Conservation (phyloP, 768 basidiomycete species). For the Leccinum uliginosum region DNA sequence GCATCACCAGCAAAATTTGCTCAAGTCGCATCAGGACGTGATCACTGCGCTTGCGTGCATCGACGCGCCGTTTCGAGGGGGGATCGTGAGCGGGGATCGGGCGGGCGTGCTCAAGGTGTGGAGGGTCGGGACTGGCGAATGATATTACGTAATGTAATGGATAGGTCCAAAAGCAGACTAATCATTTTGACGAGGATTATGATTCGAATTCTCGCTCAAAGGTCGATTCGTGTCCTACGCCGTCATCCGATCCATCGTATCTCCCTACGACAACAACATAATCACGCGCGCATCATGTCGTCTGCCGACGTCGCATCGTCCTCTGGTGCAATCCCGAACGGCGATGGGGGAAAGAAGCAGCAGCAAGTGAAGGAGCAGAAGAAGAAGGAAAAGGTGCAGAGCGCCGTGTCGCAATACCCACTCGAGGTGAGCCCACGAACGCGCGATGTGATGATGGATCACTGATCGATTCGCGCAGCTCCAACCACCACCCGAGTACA, state of each 20-base stretch:
- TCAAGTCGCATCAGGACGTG: slow-evolving; percentile 87
- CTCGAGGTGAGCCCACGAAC: slow-evolving; percentile 49
- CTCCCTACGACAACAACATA: not conserved
- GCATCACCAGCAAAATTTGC: slow-evolving; percentile 76
- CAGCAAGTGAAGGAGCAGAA: slow-evolving; percentile 42
- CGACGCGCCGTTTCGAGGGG: slow-evolving; percentile 90
- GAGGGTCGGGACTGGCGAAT: slow-evolving; percentile 59
- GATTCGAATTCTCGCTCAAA: slow-evolving; percentile 33
- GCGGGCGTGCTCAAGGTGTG: slow-evolving; percentile 90
- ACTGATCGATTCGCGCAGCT: slow-evolving; percentile 43
- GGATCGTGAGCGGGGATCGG: slow-evolving; percentile 88
- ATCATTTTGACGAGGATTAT: slow-evolving; percentile 15
- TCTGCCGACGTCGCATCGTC: slow-evolving; percentile 47
- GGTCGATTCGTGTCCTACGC: slow-evolving; percentile 22
- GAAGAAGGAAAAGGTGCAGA: slow-evolving; percentile 35
- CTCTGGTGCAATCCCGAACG: slow-evolving; percentile 44
- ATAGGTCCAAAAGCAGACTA: slow-evolving; percentile 25
- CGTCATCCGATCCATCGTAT: slow-evolving; percentile 7
- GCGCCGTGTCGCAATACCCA: slow-evolving; percentile 43
- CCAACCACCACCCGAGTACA: slow-evolving; percentile 79
- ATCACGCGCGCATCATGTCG: slow-evolving; percentile 41
- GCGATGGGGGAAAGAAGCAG: slow-evolving; percentile 32
- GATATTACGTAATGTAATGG: not conserved
- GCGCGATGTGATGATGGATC: not conserved
- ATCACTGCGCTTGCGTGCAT: slow-evolving; percentile 82